Conservation (phyloP, 345 rosid genomes). For the Populus pruinosa region DNA sequence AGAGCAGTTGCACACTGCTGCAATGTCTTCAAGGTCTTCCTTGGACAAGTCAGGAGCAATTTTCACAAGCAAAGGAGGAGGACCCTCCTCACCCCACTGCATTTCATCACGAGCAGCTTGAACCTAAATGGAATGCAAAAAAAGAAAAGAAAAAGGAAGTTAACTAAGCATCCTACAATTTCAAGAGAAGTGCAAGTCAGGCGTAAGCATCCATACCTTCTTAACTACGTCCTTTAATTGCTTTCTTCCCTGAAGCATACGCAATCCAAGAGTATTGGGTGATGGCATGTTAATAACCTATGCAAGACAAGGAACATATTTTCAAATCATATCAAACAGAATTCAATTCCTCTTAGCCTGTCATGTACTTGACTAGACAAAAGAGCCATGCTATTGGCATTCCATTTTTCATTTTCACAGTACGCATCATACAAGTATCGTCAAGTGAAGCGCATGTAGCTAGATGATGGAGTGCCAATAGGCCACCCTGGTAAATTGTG, state of each 20-base stretch:
- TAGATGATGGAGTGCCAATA: not conserved
- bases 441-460: not conserved
- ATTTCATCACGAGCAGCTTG: conserved; percentile 99
- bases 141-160: not conserved
- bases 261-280: conserved; percentile 93
- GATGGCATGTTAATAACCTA: conserved; percentile 98
- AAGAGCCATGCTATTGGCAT: not conserved
- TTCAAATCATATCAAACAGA: not conserved
- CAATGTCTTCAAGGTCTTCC: conserved; percentile 98
- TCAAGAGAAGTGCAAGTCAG: not conserved
- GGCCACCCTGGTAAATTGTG: not conserved
- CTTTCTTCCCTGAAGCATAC: conserved; percentile 94
- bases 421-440: not conserved
- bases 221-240: conserved; percentile 91
- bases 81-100: conserved; percentile 99
- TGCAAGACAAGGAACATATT: not conserved
- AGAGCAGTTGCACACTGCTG: conserved; percentile 54
- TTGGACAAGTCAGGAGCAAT: conserved; percentile 93
- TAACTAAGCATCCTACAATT: conserved; percentile 6
- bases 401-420: not conserved
- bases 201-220: conserved; percentile 46
- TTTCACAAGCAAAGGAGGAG: conserved; percentile 94
- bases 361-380: not conserved
- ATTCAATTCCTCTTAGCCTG: not conserved
- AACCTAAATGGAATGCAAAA: conserved; percentile 36